phyloP scores from a whole-genome alignment of 768 basidiomycete genomes.

The Mrakia hoshinonis region DNA sequence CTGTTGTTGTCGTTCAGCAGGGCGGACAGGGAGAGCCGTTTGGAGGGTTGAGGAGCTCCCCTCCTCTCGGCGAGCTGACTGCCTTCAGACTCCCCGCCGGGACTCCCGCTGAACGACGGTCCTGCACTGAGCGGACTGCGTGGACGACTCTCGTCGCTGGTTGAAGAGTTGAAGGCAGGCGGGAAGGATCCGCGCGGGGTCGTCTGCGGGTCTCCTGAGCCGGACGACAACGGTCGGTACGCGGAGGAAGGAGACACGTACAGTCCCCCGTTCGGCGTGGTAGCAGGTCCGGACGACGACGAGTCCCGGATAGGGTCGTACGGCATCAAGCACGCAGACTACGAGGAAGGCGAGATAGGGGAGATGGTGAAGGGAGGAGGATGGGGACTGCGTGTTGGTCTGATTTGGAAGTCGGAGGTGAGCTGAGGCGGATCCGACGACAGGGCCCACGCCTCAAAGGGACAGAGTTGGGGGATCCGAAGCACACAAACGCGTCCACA shows the following conservation, averaged over 20 bases:
- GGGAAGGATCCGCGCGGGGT: neutral
- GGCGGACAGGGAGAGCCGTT: neutral
- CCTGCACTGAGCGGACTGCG: neutral
- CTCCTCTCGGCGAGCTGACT: neutral
- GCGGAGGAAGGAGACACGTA: neutral
- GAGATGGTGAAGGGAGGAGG: too few relatives aligned
- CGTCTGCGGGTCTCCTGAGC: neutral
- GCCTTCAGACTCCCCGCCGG: neutral
- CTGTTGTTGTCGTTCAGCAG: neutral
- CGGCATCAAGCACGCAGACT: slow-evolving; percentile 31
- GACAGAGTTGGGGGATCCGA: too few relatives aligned
- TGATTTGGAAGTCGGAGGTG: too few relatives aligned
- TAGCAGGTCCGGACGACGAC: slow-evolving; percentile 27
- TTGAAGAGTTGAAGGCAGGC: neutral
- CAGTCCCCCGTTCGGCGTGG: slow-evolving; percentile 33
- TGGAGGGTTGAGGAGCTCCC: neutral
- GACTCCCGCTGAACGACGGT: neutral
- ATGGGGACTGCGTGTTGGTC: too few relatives aligned
- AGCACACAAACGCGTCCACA: too few relatives aligned
- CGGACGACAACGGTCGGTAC: neutral
- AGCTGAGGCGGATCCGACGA: too few relatives aligned
- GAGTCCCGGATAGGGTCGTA: slow-evolving; percentile 39
- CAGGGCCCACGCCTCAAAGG: too few relatives aligned
- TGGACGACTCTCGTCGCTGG: neutral
- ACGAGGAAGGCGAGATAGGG: neutral